phyloP scores from a whole-genome alignment of 257 asterid species.

The Schizonepeta tenuifolia region DNA sequence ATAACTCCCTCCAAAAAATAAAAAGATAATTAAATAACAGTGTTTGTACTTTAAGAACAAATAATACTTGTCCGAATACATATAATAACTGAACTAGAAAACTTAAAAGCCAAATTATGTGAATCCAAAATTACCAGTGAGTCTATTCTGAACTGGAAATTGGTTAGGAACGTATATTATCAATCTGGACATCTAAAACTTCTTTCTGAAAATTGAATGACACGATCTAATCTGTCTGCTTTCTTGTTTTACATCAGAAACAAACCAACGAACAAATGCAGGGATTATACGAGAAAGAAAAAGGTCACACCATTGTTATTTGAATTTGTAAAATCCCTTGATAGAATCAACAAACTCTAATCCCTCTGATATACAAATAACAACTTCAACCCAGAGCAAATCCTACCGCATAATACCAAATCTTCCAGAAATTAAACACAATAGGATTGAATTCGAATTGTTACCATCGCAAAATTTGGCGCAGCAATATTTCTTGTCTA shows the following conservation, averaged over 20 bases:
- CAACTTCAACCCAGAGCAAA: neutral
- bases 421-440: conserved; percentile 3
- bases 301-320: neutral
- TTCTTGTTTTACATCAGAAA: neutral
- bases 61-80: neutral
- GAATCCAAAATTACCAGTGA: neutral
- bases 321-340: neutral
- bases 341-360: conserved; percentile 12
- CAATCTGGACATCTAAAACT: neutral
- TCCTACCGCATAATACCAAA: neutral
- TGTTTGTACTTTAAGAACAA: neutral
- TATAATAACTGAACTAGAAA: neutral
- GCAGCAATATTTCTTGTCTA: neutral
- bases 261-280: neutral
- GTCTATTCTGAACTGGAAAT: neutral
- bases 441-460: neutral
- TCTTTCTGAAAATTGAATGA: neutral
- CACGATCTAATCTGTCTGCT: neutral
- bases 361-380: neutral
- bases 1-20: too few relatives aligned
- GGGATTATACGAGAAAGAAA: neutral
- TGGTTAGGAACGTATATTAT: neutral
- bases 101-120: neutral
- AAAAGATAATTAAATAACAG: neutral
- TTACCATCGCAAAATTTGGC: neutral